Conservation (phyloP, 2,329 filamentous ascomycete genomes). For the Fusarium sp. region DNA sequence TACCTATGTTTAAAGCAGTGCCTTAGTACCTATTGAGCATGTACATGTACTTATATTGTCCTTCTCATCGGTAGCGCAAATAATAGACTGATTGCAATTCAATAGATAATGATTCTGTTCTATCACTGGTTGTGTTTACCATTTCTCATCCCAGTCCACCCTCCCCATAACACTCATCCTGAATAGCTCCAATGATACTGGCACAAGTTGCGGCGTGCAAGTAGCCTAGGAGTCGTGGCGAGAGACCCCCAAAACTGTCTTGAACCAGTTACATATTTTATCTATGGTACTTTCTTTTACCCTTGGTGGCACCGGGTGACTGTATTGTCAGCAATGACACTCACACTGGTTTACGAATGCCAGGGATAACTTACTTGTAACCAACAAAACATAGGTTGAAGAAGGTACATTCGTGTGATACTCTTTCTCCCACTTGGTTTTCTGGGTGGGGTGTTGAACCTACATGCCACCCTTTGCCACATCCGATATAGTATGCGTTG, state of each 20-base stretch:
- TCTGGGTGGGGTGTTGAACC: no score
- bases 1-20: neutral
- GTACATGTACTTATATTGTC: neutral
- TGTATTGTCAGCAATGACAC: neutral
- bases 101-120: conserved; percentile 1
- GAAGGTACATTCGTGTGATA: neutral
- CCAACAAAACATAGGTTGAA: neutral
- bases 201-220: neutral
- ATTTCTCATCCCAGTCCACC: neutral
- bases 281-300: neutral
- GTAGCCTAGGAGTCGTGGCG: no score
- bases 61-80: neutral
- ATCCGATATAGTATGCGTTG: neutral
- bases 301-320: neutral
- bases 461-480: neutral
- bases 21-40: no score
- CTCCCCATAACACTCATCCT: neutral
- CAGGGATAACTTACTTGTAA: neutral
- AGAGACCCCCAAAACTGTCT: no score
- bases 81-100: neutral
- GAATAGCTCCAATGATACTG: no score
- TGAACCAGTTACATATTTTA: no score
- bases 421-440: neutral
- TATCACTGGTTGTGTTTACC: neutral
- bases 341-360: neutral